A percentile compares a stretch with the other conserved stretches of the same genome.
phyloP scores from a whole-genome alignment of 2,329 filamentous ascomycete genomes.

The Chalaropsis thielavioides region DNA sequence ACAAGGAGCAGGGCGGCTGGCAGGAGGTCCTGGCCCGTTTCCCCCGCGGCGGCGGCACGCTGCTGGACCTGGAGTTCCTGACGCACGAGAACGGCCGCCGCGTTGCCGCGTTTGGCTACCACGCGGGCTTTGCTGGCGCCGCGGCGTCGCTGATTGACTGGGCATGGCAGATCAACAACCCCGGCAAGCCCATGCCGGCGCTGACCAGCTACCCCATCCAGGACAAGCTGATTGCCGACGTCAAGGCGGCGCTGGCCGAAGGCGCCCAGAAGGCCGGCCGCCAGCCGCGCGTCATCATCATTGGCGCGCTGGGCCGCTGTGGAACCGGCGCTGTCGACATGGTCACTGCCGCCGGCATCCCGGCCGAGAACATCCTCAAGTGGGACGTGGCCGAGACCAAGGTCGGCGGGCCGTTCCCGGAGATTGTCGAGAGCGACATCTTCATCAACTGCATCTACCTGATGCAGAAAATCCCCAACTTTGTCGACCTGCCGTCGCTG shows the following conservation, averaged over 20 bases:
- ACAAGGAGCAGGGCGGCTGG: constrained; percentile 68
- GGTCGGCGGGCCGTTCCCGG: constrained; percentile 58
- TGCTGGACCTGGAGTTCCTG: constrained; percentile 81
- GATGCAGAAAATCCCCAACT: constrained; percentile 60
- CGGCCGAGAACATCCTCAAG: constrained; percentile 37
- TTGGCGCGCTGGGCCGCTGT: constrained; percentile 73
- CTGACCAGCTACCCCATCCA: constrained; percentile 61
- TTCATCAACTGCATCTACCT: constrained; percentile 90
- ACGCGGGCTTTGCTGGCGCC: constrained; percentile 61
- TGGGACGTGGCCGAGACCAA: constrained; percentile 66
- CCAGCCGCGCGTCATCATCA: constrained; percentile 63
- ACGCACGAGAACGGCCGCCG: constrained; percentile 52
- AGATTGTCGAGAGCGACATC: constrained; percentile 62
- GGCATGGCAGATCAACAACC: constrained; percentile 66
- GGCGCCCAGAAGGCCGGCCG: constrained; percentile 50
- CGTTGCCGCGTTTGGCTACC: constrained; percentile 58
- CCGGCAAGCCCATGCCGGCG: constrained; percentile 50
- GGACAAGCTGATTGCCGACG: constrained; percentile 47
- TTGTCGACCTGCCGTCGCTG: constrained; percentile 59
- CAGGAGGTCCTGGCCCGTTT: constrained; percentile 67
- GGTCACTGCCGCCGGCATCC: constrained; percentile 50
- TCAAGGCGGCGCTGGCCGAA: constrained; percentile 54
- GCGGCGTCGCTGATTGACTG: constrained; percentile 66
- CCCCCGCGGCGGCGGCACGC: constrained; percentile 56
- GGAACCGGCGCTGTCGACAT: constrained; percentile 75